These are phyloP conservation scores for Ophiostoma pallidulum DNA, from an alignment of 2,329 filamentous ascomycete species.

Conservation along the genomic window DNA sequence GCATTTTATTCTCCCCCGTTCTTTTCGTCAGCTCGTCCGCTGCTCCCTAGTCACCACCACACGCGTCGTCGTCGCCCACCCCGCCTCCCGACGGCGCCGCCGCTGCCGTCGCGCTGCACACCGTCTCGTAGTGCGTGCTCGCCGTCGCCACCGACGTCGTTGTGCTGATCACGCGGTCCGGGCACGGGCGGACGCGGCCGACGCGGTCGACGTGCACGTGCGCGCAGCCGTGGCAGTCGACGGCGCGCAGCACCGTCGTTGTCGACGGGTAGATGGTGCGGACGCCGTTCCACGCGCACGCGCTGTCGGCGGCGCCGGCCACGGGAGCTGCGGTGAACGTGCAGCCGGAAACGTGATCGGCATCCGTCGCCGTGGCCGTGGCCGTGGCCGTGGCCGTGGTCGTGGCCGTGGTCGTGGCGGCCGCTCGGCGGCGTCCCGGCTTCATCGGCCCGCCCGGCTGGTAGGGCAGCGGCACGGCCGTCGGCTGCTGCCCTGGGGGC, in stretches of 20 bases:
- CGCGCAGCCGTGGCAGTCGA: conserved; percentile 10
- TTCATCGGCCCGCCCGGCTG: too few relatives aligned
- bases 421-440: too few relatives aligned
- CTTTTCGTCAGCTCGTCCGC: too few relatives aligned
- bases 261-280: conserved; percentile 11
- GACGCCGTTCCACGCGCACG: conserved; percentile 8
- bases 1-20: too few relatives aligned
- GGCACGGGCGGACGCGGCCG: background rate
- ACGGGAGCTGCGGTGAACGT: conserved; percentile 4
- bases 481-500: too few relatives aligned
- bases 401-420: too few relatives aligned
- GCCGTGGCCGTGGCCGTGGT: too few relatives aligned
- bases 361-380: too few relatives aligned
- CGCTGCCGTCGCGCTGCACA: background rate
- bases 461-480: too few relatives aligned
- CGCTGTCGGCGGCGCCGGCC: background rate
- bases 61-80: background rate
- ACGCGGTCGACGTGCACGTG: background rate
- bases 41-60: too few relatives aligned
- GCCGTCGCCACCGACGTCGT: background rate
- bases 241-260: conserved; percentile 1
- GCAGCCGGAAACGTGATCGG: background rate
- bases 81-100: background rate
- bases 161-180: background rate
- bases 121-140: background rate